A percentile compares a stretch with the other conserved stretches of the same genome.
Evolutionary conservation across 2,329 filamentous ascomycete species (phyloP).

Genomic region (Stagonosporopsis chrysanthemi): DNA sequence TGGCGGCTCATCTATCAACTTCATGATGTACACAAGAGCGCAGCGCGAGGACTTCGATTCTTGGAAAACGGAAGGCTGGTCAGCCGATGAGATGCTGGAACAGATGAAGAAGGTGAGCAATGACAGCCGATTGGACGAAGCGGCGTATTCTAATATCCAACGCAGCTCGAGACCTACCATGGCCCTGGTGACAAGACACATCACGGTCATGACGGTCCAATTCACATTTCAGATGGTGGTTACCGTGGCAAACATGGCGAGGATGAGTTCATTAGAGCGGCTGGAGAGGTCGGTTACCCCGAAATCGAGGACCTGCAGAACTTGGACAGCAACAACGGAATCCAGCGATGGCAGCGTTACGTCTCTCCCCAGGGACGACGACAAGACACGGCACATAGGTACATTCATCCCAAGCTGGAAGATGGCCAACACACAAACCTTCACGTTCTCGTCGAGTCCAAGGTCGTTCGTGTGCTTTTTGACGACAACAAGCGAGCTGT

Average conservation of each 20-base stretch:
- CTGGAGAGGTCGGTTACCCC: slow-evolving; percentile 57
- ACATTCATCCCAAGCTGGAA: slow-evolving; percentile 62
- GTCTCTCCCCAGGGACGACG: slow-evolving; percentile 61
- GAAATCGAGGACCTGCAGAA: slow-evolving; percentile 64
- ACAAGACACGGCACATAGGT: slow-evolving; percentile 65
- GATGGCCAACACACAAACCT: slow-evolving; percentile 63
- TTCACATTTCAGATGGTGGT: slow-evolving; percentile 62
- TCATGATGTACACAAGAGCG: slow-evolving; percentile 55
- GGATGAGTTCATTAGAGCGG: slow-evolving; percentile 60
- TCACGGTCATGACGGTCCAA: slow-evolving; percentile 64
- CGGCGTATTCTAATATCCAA: background rate
- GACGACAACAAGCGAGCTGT: slow-evolving; percentile 62
- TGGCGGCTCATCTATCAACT: slow-evolving; percentile 60
- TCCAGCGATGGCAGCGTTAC: slow-evolving; percentile 58
- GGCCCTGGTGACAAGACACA: slow-evolving; percentile 53
- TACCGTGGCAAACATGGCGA: slow-evolving; percentile 53
- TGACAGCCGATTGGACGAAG: background rate
- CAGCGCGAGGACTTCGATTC: slow-evolving; percentile 59
- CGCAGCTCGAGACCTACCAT: slow-evolving; percentile 64
- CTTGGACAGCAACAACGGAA: slow-evolving; percentile 55
- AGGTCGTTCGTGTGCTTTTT: slow-evolving; percentile 64
- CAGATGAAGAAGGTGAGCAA: slow-evolving; percentile 60
- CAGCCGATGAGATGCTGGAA: slow-evolving; percentile 60
- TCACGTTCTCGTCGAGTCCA: slow-evolving; percentile 65
- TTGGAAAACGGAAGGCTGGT: slow-evolving; percentile 63